Evolutionary conservation across 495 filamentous ascomycete genomes (phyloP).

Genomic region (Tuber calosporum): DNA sequence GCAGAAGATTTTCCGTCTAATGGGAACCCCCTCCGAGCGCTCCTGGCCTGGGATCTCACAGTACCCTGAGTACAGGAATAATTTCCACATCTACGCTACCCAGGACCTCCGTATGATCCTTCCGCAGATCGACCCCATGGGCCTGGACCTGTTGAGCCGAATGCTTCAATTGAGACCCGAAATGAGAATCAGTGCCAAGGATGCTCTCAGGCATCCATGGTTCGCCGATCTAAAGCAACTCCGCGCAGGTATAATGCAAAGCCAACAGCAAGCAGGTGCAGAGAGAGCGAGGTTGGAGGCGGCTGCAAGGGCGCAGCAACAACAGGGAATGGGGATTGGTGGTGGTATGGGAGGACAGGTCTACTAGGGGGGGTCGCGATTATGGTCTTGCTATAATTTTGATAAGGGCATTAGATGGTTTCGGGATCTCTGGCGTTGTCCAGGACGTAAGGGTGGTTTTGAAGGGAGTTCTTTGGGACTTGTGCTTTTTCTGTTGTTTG

Average conservation of each 20-base stretch:
- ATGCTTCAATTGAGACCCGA: conserved; percentile 94
- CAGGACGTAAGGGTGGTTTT: conserved; percentile 5
- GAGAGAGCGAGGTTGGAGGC: conserved; percentile 40
- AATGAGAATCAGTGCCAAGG: conserved; percentile 74
- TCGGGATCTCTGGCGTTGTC: conserved; percentile 20
- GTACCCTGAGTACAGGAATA: conserved; percentile 90
- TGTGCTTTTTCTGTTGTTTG: conserved; percentile 13
- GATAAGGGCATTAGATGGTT: conserved; percentile 11
- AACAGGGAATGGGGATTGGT: conserved; percentile 37
- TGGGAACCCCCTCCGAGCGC: conserved; percentile 88
- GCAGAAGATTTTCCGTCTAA: conserved; percentile 89
- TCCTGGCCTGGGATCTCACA: conserved; percentile 85
- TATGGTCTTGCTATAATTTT: not conserved
- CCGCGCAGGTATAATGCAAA: conserved; percentile 31
- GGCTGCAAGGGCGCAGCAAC: conserved; percentile 54
- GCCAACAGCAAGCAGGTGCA: conserved; percentile 33
- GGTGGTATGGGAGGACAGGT: conserved; percentile 30
- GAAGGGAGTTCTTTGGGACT: conserved; percentile 21
- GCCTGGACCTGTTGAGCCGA: conserved; percentile 73
- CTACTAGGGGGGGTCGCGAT: conserved; percentile 12
- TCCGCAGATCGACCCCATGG: conserved; percentile 78
- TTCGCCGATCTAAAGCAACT: conserved; percentile 50
- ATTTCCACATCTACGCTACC: conserved; percentile 90
- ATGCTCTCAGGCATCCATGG: conserved; percentile 84
- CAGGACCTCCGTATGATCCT: conserved; percentile 79